Base-by-base conservation (phyloP, 306 rosid species). In the Trichosanthes cucumerina region DNA sequence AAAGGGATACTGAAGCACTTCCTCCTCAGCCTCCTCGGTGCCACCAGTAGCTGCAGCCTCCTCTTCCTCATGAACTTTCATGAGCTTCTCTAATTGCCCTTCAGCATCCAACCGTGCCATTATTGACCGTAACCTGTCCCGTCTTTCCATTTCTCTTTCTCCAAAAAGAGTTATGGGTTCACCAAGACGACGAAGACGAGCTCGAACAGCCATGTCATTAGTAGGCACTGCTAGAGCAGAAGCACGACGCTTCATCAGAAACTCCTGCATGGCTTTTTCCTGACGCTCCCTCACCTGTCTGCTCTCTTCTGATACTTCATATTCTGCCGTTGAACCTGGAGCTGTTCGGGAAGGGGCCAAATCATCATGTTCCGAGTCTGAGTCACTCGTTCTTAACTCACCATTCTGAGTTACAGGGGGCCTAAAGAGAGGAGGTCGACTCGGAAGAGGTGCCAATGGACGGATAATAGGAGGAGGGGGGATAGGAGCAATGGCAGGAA, bases 71-170 rank as follows among this genome's bases (percentile, higher is more conserved):
- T 85, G 93, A 87, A 90, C 93, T 83, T 87, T 92, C 93, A 91
- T 81, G 81, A 95, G 86, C 89, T 86, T 91, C 79, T 91, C 97
- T 82, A 88, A 80, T 80, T 95, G 96, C 78, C 93, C 96, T 73
- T 91, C 97, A 38, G 96, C 85, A 84, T 92, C 98, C 54, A 95
- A 76, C 73, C 79, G 88, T 2, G 89, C 93, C 92, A 92, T 89
- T 70, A 92, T 88, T 91, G 83, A 86, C 58, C 99, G 80, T 80
- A 95, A 69, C 88, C 97, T 83, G 76, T 95, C 98, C 14, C 97
- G 82, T 54, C 99, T 85, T 83, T 95, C 97, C 99, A 95, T 95
- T 83, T 91, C 99, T 82, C 91, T 87, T 82, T 95, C 99, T 9
- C 99, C 99, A 64, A 95, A 95, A 6, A 88, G 86, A 34, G 99